These are phyloP conservation scores for Malus hybrid DNA, from an alignment of 331 rosid species.

Conservation along the genomic window DNA sequence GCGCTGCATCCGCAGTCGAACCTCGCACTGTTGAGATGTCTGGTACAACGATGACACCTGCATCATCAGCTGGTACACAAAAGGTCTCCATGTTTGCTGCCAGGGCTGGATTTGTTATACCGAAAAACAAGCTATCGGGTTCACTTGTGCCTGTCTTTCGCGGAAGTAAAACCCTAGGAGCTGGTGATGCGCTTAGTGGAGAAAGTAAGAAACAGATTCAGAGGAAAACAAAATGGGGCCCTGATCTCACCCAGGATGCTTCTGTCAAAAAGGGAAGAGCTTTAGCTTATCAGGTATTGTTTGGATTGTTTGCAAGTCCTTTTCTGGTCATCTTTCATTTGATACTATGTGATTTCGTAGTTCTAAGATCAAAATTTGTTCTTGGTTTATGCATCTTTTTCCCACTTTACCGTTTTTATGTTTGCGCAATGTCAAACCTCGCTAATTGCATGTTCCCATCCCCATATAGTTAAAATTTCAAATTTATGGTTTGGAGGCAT, in stretches of 20 bases:
- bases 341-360: background rate
- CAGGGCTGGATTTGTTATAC: conserved; percentile 90
- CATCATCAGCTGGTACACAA: conserved; percentile 45
- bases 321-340: conserved; percentile 1
- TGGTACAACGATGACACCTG: conserved; percentile 42
- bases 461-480: background rate
- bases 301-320: conserved; percentile 12
- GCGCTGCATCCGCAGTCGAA: background rate
- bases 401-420: background rate
- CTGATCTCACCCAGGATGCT: conserved; percentile 66
- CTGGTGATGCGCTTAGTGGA: conserved; percentile 35
- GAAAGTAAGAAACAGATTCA: conserved; percentile 52
- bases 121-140: conserved; percentile 87
- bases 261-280: conserved; percentile 64
- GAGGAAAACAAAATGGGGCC: conserved; percentile 90
- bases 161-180: conserved; percentile 45
- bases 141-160: conserved; percentile 72
- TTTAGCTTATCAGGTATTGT: conserved; percentile 81
- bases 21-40: conserved; percentile 35
- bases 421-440: background rate
- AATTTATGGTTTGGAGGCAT: background rate
- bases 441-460: background rate
- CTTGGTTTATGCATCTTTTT: background rate
- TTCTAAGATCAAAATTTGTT: background rate
- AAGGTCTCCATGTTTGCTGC: conserved; percentile 72